Conservation (phyloP, 345 rosid genomes). For the Draba incana region DNA sequence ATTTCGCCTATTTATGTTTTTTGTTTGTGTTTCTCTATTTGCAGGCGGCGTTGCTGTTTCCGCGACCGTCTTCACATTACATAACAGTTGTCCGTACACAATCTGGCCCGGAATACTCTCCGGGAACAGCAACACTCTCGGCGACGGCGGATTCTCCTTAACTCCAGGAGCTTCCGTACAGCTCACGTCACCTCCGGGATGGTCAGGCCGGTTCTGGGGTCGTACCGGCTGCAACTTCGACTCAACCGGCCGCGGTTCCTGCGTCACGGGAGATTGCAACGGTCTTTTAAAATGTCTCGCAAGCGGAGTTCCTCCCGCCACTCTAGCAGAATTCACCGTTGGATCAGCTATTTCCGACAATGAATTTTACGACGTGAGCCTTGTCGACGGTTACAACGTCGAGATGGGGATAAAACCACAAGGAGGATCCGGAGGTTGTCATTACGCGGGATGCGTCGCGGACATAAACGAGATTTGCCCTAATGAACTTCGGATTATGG, state of each 20-base stretch:
- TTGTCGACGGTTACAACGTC: conserved; percentile 91
- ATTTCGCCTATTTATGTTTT: too few relatives aligned
- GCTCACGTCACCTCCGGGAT: conserved; percentile 63
- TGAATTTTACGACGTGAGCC: conserved; percentile 90
- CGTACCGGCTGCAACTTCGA: conserved; percentile 84
- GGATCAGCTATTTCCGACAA: conserved; percentile 45
- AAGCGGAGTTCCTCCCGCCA: conserved; percentile 76
- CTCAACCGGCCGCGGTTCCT: conserved; percentile 59
- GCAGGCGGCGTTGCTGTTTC: conserved; percentile 38
- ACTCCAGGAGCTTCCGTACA: conserved; percentile 55
- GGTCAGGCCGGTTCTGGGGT: conserved; percentile 97
- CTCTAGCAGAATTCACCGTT: conserved; percentile 77
- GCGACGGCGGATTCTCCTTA: conserved; percentile 70
- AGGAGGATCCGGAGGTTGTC: conserved; percentile 73
- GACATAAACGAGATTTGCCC: conserved; percentile 84
- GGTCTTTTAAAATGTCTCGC: conserved; percentile 62
- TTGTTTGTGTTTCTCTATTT: background rate
- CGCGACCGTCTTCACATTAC: conserved; percentile 68
- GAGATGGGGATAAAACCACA: conserved; percentile 61
- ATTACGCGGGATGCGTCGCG: conserved; percentile 70
- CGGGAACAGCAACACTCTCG: conserved; percentile 63
- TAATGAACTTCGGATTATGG: conserved; percentile 53
- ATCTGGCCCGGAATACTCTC: conserved; percentile 90
- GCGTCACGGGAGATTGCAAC: conserved; percentile 87
- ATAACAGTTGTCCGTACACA: conserved; percentile 66